A percentile compares a stretch with the other conserved stretches of the same genome.
Evolutionary conservation across 2,329 filamentous ascomycete species (phyloP).

Genomic region (Diaporthe ilicicola): DNA sequence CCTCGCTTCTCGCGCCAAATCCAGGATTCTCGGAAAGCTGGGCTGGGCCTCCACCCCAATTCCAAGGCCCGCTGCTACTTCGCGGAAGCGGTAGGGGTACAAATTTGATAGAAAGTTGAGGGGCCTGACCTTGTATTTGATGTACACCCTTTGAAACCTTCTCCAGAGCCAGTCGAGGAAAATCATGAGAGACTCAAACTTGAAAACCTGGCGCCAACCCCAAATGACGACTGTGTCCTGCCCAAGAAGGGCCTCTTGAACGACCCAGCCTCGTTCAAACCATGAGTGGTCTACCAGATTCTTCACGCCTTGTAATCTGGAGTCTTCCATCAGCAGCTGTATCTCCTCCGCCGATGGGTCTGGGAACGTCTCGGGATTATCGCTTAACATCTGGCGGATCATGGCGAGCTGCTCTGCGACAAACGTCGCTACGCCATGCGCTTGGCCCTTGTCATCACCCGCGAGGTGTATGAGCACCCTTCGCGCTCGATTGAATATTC

Average conservation of each 20-base stretch:
- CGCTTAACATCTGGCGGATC: not conserved
- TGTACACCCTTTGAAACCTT: not conserved
- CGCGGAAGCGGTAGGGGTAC: not conserved
- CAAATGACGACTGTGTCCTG: not conserved
- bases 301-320: not conserved
- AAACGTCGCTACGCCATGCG: not conserved
- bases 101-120: not conserved
- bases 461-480: constrained; percentile 19
- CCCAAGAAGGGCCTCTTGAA: constrained; percentile 9
- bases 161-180: not conserved
- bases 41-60: not conserved
- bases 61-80: not conserved
- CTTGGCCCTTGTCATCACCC: not conserved
- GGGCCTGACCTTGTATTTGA: not conserved
- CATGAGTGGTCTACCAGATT: not conserved
- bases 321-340: not conserved
- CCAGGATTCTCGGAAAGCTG: not conserved
- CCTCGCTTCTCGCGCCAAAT: not conserved
- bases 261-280: constrained; percentile 18
- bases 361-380: not conserved
- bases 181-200: not conserved
- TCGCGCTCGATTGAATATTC: not conserved
- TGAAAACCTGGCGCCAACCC: not conserved
- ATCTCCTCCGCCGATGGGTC: not conserved
- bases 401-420: not conserved